Percentiles rank a stretch among this genome's conserved stretches.
phyloP scores from a whole-genome alignment of 2,329 filamentous ascomycete species.

The Xylariaceae sp. region DNA sequence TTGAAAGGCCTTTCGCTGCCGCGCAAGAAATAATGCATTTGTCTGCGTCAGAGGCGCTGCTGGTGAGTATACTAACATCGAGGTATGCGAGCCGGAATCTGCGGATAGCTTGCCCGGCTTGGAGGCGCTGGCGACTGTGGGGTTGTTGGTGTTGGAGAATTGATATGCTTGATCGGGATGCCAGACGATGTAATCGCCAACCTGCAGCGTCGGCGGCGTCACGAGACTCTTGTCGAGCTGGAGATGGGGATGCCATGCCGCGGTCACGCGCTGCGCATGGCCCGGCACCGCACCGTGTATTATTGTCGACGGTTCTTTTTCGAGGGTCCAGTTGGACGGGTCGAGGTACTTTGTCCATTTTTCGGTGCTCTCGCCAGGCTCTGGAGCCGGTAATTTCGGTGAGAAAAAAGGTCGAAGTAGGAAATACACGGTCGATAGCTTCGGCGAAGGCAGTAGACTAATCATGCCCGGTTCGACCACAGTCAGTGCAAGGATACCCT shows the following conservation, averaged over 20 bases:
- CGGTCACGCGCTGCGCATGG: constrained; percentile 55
- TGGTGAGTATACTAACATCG: constrained; percentile 53
- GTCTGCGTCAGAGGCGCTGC: constrained; percentile 55
- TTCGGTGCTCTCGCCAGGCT: constrained; percentile 25
- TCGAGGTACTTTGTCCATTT: constrained; percentile 50
- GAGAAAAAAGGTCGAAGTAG: constrained; percentile 51
- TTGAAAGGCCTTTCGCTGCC: constrained; percentile 54
- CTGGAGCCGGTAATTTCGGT: constrained; percentile 41
- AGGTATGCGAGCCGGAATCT: constrained; percentile 27
- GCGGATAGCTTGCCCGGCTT: background rate
- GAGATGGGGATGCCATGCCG: constrained; percentile 55
- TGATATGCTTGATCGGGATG: constrained; percentile 56
- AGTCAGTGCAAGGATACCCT: constrained; percentile 52
- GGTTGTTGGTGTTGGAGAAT: constrained; percentile 40
- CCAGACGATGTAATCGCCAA: constrained; percentile 57
- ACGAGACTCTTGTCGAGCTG: constrained; percentile 51
- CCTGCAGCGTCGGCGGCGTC: constrained; percentile 51
- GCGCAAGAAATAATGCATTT: constrained; percentile 53
- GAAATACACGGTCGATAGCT: constrained; percentile 46
- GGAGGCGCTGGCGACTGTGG: constrained; percentile 12
- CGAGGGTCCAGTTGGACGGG: constrained; percentile 39
- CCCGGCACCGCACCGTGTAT: constrained; percentile 57
- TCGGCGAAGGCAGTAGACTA: constrained; percentile 45
- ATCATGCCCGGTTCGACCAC: constrained; percentile 48
- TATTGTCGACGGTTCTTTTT: constrained; percentile 49